Conservation (phyloP, 2,329 filamentous ascomycete species). For the Cladobotryum protrusum region DNA sequence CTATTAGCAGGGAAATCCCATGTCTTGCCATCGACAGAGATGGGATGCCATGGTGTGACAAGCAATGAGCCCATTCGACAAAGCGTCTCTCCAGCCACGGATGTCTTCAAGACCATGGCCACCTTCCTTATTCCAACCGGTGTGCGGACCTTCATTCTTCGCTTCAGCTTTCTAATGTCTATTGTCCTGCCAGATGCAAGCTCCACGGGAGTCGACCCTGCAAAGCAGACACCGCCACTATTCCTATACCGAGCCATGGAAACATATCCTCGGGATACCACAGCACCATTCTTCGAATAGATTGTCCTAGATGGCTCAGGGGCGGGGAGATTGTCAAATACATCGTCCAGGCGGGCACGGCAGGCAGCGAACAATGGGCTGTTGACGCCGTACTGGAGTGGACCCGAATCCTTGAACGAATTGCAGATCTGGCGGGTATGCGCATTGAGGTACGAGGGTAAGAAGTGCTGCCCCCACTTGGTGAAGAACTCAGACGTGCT, state of each 20-base stretch:
- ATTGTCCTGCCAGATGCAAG: slow-evolving; percentile 36
- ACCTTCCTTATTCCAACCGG: slow-evolving; percentile 44
- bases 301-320: slow-evolving; percentile 32
- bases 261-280: slow-evolving; percentile 14
- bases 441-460: slow-evolving; percentile 50
- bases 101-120: slow-evolving; percentile 45
- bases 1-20: slow-evolving; percentile 45
- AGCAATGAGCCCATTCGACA: slow-evolving; percentile 41
- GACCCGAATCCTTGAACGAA: slow-evolving; percentile 56
- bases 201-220: slow-evolving; percentile 39
- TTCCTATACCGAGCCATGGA: slow-evolving; percentile 41
- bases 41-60: slow-evolving; percentile 56
- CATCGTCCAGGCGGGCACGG: slow-evolving; percentile 41
- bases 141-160: slow-evolving; percentile 44
- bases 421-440: slow-evolving; percentile 54
- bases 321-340: slow-evolving; percentile 42
- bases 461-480: slow-evolving; percentile 53
- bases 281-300: too few relatives aligned
- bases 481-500: slow-evolving; percentile 30
- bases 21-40: slow-evolving; percentile 31
- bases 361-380: slow-evolving; percentile 48
- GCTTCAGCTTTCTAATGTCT: slow-evolving; percentile 37
- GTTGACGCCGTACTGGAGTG: slow-evolving; percentile 44
- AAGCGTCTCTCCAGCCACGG: slow-evolving; percentile 33
- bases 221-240: slow-evolving; percentile 44